These are phyloP conservation scores for Yamadazyma aaseri DNA, from an alignment of 1,139 yeast genomes.

Conservation along the genomic window DNA sequence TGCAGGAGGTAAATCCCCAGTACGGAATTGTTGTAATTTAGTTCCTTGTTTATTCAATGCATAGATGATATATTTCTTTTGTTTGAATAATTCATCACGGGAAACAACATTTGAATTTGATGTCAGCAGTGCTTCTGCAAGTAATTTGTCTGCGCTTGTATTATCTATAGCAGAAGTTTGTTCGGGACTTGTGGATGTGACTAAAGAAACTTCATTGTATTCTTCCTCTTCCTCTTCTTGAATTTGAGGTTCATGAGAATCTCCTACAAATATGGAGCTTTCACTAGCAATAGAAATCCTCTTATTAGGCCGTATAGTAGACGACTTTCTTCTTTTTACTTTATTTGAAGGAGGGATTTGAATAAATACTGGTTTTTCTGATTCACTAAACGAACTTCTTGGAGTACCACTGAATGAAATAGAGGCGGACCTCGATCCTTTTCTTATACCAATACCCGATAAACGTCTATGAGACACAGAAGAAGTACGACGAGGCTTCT, in stretches of 20 bases:
- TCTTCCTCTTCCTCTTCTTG: slow-evolving; percentile 7
- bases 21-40: slow-evolving; percentile 22
- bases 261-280: slow-evolving; percentile 1
- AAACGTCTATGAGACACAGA: slow-evolving; percentile 36
- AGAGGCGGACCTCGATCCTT: slow-evolving; percentile 27
- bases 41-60: slow-evolving; percentile 31
- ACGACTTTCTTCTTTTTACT: slow-evolving; percentile 30
- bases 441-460: slow-evolving; percentile 34
- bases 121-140: not conserved
- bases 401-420: slow-evolving; percentile 12
- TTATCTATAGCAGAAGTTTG: not conserved
- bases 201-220: not conserved
- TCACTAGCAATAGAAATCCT: slow-evolving; percentile 11
- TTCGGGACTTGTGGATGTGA: not conserved
- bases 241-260: slow-evolving; percentile 1
- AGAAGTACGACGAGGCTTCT: slow-evolving; percentile 25
- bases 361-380: slow-evolving; percentile 32
- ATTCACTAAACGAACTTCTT: slow-evolving; percentile 12
- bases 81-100: slow-evolving; percentile 11
- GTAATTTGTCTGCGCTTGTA: not conserved
- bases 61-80: slow-evolving; percentile 22
- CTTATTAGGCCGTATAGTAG: slow-evolving; percentile 10
- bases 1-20: slow-evolving; percentile 11
- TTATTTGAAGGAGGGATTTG: slow-evolving; percentile 33
- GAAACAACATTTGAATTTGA: slow-evolving; percentile 7